phyloP scores from a whole-genome alignment of 805 yeast genomes.

The Kuraishia molischiana region DNA sequence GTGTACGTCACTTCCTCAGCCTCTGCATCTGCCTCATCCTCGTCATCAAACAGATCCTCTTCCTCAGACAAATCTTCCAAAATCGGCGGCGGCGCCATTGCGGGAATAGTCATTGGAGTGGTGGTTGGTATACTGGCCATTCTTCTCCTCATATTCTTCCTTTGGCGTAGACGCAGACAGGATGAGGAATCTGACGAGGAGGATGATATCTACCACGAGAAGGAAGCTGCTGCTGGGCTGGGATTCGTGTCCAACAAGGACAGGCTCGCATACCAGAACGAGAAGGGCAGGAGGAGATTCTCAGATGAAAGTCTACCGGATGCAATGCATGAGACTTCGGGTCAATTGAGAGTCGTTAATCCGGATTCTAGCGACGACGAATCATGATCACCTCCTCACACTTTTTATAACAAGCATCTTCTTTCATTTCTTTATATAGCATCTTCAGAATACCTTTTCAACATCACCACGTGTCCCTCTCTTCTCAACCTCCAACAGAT shows the following conservation, averaged over 20 bases:
- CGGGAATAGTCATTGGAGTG: slow-evolving; percentile 24
- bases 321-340: slow-evolving; percentile 18
- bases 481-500: slow-evolving; percentile 5
- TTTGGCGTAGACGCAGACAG: slow-evolving; percentile 13
- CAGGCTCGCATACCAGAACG: slow-evolving; percentile 8
- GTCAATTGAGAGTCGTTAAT: slow-evolving; percentile 22
- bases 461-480: slow-evolving; percentile 7
- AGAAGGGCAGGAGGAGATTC: slow-evolving; percentile 18
- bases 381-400: background rate
- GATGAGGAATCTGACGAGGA: slow-evolving; percentile 10
- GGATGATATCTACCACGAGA: slow-evolving; percentile 4
- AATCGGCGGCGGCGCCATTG: slow-evolving; percentile 22
- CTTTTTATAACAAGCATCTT: background rate
- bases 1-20: slow-evolving; percentile 4
- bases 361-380: slow-evolving; percentile 15
- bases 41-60: slow-evolving; percentile 6
- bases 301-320: slow-evolving; percentile 25
- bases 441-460: slow-evolving; percentile 5
- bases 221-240: background rate
- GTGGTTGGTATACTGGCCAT: slow-evolving; percentile 15
- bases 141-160: slow-evolving; percentile 8
- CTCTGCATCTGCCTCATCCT: slow-evolving; percentile 2
- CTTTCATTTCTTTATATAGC: background rate
- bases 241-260: slow-evolving; percentile 2
- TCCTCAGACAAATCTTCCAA: slow-evolving; percentile 5